Percentiles rank a stretch among this genome's conserved stretches.
Evolutionary conservation across 2,329 filamentous ascomycete genomes (phyloP).

Genomic region (Ceratocystis albifundus): DNA sequence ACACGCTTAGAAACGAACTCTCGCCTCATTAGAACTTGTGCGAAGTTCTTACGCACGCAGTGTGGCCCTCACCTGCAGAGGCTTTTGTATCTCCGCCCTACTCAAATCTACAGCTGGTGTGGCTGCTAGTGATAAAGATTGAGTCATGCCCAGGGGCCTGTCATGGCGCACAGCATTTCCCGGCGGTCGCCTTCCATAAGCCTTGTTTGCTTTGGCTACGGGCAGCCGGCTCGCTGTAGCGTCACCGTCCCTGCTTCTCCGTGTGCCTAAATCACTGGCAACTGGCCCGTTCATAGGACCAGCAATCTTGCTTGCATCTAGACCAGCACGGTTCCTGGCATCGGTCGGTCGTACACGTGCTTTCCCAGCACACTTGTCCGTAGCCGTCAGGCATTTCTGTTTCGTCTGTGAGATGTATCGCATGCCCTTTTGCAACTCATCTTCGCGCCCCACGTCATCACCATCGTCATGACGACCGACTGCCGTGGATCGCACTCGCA

Average conservation of each 20-base stretch:
- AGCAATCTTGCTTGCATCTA: not conserved
- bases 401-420: constrained; percentile 82
- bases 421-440: constrained; percentile 67
- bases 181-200: not conserved
- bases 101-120: not conserved
- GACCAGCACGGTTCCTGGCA: not conserved
- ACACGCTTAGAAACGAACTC: not conserved
- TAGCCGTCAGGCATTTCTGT: constrained; percentile 48
- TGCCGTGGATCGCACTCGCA: not conserved
- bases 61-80: not conserved
- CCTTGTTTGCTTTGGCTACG: not conserved
- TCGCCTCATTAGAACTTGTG: not conserved
- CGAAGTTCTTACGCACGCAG: not conserved
- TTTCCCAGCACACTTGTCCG: constrained; percentile 14
- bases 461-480: constrained; percentile 33
- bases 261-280: not conserved
- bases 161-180: not conserved
- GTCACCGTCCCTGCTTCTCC: not conserved
- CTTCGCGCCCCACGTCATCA: constrained; percentile 48
- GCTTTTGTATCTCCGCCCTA: not conserved
- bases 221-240: not conserved
- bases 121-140: not conserved
- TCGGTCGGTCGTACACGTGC: not conserved
- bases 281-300: constrained; percentile 18
- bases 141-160: not conserved